Evolutionary conservation across 106 monocot genomes (phyloP), one percentile per base, ranked within the genome.

Genomic region (Acanthochlamys bracteata): DNA sequence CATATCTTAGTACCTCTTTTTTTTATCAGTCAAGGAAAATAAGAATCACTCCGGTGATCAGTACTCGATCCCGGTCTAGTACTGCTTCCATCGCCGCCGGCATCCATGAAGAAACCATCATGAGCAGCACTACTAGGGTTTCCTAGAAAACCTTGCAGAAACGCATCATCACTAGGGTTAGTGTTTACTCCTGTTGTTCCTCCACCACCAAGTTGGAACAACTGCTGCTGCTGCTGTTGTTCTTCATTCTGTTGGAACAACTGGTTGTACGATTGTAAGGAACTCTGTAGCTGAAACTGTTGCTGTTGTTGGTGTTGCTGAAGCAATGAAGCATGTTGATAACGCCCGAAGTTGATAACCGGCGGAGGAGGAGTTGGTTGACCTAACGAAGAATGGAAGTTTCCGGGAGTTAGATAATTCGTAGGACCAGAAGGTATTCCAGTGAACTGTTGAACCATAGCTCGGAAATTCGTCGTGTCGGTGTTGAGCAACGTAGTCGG

Each of bases 361-460:
- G 39, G 60, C 39, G 9, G 42, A 9, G 39, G 40, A 16, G 53
- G 23, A 9, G 39, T 21, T 11, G 39, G 42, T 13, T 25, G 58
- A 51, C 11, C 49, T 14, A 17, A 49, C 10, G 49, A 17, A 17
- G 12, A 17, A 49, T 49, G 49, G 9, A 49, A 49, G 17, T 12
- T 49, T 23, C 20, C 40, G 41, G 41, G 25, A 20, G 64, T 17
- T 0, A 3, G 43, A 39, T 19, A 20, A 2, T 39, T 42, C 27
- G 40, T 12, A 11, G 53, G 69, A 6, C 51, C 73, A 21, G 81
- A 54, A 7, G 81, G 78, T 13, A 77, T 70, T 26, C 85, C 85
- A 10, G 81, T 85, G 74, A 85, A 85, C 53, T 85, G 85, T 57
- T 85, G 85, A 7, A 85, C 85, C 85, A 85, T 81, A 46, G 85